Conservation (phyloP, 2,329 filamentous ascomycete genomes). For the Neurospora sp. region DNA sequence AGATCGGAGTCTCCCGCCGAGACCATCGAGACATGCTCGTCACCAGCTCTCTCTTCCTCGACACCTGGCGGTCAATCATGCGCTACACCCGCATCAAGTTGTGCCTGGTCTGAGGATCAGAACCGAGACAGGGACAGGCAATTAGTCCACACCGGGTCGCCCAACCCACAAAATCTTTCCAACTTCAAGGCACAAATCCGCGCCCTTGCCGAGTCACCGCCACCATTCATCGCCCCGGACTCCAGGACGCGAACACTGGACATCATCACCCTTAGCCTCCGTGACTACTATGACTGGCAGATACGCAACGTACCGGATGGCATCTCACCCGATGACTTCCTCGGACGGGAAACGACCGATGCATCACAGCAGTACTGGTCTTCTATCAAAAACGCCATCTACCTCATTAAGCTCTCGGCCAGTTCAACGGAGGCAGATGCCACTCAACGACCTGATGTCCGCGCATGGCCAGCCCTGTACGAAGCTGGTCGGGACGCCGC, state of each 20-base stretch:
- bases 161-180: conserved; percentile 8
- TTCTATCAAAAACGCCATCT: conserved; percentile 17
- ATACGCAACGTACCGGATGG: conserved; percentile 15
- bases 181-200: conserved; percentile 14
- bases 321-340: conserved; percentile 16
- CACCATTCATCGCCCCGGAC: conserved; percentile 10
- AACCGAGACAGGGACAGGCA: not conserved
- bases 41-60: conserved; percentile 2
- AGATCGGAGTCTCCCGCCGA: not conserved
- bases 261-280: conserved; percentile 15
- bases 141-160: conserved; percentile 2
- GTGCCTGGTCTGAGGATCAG: conserved; percentile 7
- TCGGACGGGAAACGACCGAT: conserved; percentile 10
- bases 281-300: conserved; percentile 18
- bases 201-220: conserved; percentile 10
- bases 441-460: conserved; percentile 10
- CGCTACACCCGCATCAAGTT: conserved; percentile 8
- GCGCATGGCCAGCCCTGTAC: conserved; percentile 15
- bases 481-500: conserved; percentile 15
- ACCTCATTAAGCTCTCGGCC: conserved; percentile 17
- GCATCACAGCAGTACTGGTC: conserved; percentile 16
- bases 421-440: conserved; percentile 7
- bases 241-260: conserved; percentile 12
- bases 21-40: conserved; percentile 3
- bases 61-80: not conserved